Percentiles rank a stretch among this genome's conserved stretches.
These are phyloP conservation scores for Calonectria montana DNA, from an alignment of 2,329 filamentous ascomycete genomes.

Conservation along the genomic window DNA sequence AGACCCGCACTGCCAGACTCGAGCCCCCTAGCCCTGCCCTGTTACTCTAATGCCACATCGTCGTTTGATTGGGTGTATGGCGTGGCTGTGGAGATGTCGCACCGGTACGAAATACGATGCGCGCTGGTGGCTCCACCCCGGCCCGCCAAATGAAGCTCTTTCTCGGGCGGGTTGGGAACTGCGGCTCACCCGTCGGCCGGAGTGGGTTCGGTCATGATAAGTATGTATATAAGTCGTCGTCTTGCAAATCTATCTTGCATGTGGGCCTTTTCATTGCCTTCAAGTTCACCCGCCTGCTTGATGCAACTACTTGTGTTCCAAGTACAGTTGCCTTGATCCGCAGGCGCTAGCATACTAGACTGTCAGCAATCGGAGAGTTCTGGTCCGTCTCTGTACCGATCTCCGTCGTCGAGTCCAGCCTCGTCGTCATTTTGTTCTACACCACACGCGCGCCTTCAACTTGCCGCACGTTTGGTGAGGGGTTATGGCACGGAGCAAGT, in stretches of 20 bases:
- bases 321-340: neutral
- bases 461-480: neutral
- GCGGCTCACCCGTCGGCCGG: slow-evolving; percentile 12
- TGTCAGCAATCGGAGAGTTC: slow-evolving; percentile 26
- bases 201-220: neutral
- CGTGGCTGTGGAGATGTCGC: neutral
- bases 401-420: neutral
- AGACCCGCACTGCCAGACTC: neutral
- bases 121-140: slow-evolving; percentile 8
- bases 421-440: neutral
- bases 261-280: neutral
- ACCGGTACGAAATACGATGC: slow-evolving; percentile 24
- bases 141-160: slow-evolving; percentile 10
- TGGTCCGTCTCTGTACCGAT: neutral
- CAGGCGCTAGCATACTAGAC: neutral
- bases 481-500: neutral
- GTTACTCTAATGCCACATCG: neutral
- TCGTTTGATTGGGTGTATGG: neutral
- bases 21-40: neutral
- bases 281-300: neutral
- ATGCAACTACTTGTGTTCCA: neutral
- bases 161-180: slow-evolving; percentile 1
- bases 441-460: neutral
- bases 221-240: slow-evolving; percentile 16
- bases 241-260: neutral